Percentiles rank a stretch among this genome's conserved stretches.
These are phyloP conservation scores for Guyanaporus albipodus DNA, from an alignment of 768 basidiomycete genomes.

Conservation along the genomic window DNA sequence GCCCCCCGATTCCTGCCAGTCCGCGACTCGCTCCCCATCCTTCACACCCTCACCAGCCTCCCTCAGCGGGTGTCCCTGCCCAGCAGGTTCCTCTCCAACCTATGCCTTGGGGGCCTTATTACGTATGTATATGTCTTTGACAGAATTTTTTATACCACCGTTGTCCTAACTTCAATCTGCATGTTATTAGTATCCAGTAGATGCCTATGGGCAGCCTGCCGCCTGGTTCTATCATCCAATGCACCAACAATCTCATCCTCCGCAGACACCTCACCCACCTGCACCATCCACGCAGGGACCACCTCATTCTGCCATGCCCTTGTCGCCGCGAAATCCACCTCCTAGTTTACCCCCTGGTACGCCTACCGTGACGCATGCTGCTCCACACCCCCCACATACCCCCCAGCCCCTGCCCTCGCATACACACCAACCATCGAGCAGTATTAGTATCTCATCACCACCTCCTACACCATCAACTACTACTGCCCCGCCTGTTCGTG, in stretches of 20 bases:
- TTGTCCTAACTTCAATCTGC: conserved; percentile 3
- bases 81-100: conserved; percentile 39
- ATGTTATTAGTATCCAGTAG: conserved; percentile 39
- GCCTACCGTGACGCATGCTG: conserved; percentile 61
- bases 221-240: conserved; percentile 39
- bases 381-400: conserved; percentile 43
- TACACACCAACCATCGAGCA: conserved; percentile 42
- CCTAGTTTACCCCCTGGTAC: conserved; percentile 58
- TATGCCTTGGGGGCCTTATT: conserved; percentile 47
- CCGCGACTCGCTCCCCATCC: conserved; percentile 60
- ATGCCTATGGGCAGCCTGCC: conserved; percentile 43
- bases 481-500: conserved; percentile 35
- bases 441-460: conserved; percentile 49
- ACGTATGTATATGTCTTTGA: conserved; percentile 48
- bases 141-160: neutral
- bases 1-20: conserved; percentile 52
- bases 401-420: conserved; percentile 45
- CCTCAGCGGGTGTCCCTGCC: conserved; percentile 49
- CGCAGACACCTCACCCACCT: conserved; percentile 40
- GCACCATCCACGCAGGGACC: conserved; percentile 37
- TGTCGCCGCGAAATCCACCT: conserved; percentile 66
- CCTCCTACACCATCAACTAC: conserved; percentile 64
- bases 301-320: conserved; percentile 50
- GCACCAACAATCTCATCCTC: conserved; percentile 43
- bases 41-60: conserved; percentile 46